Base-by-base conservation (phyloP, 2,329 filamentous ascomycete genomes). In the Colletotrichum godetiae region DNA sequence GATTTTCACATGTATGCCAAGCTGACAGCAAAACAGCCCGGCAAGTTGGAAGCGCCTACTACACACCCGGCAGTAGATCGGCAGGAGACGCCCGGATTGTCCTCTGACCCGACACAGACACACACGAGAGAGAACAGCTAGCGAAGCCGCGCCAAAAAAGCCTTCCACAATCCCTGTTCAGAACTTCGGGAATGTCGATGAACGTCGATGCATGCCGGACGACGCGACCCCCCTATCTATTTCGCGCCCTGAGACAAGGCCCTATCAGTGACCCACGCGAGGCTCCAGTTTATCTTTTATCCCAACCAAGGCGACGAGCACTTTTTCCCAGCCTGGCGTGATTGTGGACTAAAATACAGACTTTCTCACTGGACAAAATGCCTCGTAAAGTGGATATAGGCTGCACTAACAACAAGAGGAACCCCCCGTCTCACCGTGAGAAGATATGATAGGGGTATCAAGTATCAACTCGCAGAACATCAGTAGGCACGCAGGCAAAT, bases 1-100 rank as follows among this genome's bases (percentile, higher is more conserved):
- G 52, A 65, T 56, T 73, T 73, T 73, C 71, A 73, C 71, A 73
- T 73, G 71, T 66, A 46, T 49, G 71, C 71, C 67, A 71, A 57
- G 60, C 61, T 62, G 35, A 37, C 60, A 57, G 22, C 19, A 7
- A 22, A n/a, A 22, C 66, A 62, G 42, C 27, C 61, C 46, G 42
- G 70, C 55, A 61, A 49, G 33, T 66, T 61, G 67, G 71, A 73
- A 37, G 60, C 56, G 56, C 59, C 29, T 42, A 57, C 22, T 12
- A 65, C 56, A 60, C 8, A 56, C 31, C 22, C 19, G 55, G 60
- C 55, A 70, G 56, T 19, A 49, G 67, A 73, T 73, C 71, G 71
- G 67, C 71, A 71, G 57, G 61, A 71, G 37, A 71, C 35, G 56
- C 42, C 60, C 49, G 71, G 67, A 73, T 71, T 73, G 33, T 57